These are phyloP conservation scores for Trichoderma simmonsii DNA, from an alignment of 2,329 filamentous ascomycete species.

Conservation along the genomic window DNA sequence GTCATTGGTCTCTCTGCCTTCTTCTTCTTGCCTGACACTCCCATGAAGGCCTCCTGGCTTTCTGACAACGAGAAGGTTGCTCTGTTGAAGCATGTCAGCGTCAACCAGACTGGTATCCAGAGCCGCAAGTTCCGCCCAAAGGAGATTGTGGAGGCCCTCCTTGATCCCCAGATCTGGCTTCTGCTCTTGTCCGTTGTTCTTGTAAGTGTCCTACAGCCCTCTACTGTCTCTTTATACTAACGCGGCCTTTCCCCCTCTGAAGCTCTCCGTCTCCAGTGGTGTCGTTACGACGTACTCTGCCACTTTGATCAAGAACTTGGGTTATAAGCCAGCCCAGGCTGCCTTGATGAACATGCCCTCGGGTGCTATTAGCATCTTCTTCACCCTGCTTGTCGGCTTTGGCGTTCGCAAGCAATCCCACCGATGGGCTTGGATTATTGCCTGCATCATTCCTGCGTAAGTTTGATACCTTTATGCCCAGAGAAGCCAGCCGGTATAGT, in stretches of 20 bases:
- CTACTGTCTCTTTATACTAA: not conserved
- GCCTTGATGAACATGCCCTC: conserved; percentile 56
- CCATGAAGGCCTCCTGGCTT: conserved; percentile 46
- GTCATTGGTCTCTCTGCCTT: conserved; percentile 33
- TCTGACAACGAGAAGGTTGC: conserved; percentile 47
- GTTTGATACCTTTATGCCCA: conserved; percentile 18
- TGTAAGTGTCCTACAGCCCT: conserved; percentile 30
- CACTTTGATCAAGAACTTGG: conserved; percentile 49
- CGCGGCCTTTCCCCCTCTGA: not conserved
- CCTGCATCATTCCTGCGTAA: conserved; percentile 47
- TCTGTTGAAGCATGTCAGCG: conserved; percentile 51
- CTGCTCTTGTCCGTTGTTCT: conserved; percentile 47
- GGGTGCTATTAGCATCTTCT: conserved; percentile 50
- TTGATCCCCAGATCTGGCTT: conserved; percentile 51
- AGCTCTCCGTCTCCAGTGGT: conserved; percentile 50
- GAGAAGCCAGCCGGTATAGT: too few relatives aligned
- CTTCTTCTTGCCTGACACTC: conserved; percentile 40
- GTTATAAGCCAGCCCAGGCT: conserved; percentile 42
- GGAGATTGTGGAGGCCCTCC: conserved; percentile 51
- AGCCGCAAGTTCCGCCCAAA: conserved; percentile 51
- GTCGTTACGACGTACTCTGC: conserved; percentile 55
- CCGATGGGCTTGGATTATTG: conserved; percentile 50
- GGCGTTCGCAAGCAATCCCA: conserved; percentile 46
- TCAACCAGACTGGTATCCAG: conserved; percentile 57
- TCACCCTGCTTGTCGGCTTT: conserved; percentile 47